These are phyloP conservation scores for Leccinum solheimii DNA, from an alignment of 1,284 basidiomycete genomes.

Conservation along the genomic window DNA sequence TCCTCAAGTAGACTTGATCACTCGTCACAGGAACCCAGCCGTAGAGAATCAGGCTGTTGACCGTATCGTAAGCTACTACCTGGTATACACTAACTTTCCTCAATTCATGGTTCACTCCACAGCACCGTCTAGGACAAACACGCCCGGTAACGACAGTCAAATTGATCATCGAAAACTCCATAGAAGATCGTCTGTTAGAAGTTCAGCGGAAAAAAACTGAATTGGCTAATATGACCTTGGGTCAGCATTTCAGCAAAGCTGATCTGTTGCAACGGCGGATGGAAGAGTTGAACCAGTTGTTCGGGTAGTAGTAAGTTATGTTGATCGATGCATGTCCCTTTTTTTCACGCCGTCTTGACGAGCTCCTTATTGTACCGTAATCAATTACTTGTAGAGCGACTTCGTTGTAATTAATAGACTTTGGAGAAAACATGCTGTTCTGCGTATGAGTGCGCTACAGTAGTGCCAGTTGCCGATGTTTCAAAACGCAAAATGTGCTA, in stretches of 20 bases:
- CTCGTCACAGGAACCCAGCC: conserved; percentile 79
- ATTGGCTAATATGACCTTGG: conserved; percentile 87
- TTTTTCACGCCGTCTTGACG: conserved; percentile 13
- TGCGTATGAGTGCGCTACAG: neutral
- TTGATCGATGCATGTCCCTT: conserved; percentile 16
- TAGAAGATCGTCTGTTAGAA: conserved; percentile 85
- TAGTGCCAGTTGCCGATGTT: conserved; percentile 13
- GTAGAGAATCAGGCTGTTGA: conserved; percentile 97
- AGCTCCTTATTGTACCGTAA: conserved; percentile 29
- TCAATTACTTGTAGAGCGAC: conserved; percentile 32
- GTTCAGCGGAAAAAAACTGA: conserved; percentile 96
- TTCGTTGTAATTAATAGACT: conserved; percentile 33
- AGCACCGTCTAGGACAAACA: conserved; percentile 94
- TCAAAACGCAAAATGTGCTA: conserved; percentile 76
- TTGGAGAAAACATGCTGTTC: conserved; percentile 4
- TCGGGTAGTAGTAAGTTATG: conserved; percentile 43
- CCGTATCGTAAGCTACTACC: conserved; percentile 61
- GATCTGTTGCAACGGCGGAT: conserved; percentile 82
- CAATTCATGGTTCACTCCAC: conserved; percentile 11
- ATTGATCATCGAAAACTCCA: conserved; percentile 90
- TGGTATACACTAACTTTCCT: neutral
- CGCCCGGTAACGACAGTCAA: conserved; percentile 89
- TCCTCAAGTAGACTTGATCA: conserved; percentile 7
- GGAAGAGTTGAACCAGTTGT: conserved; percentile 77
- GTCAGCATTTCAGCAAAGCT: conserved; percentile 77